Base-by-base conservation (phyloP, 2,329 filamentous ascomycete genomes). In the Epichloe scottii region DNA sequence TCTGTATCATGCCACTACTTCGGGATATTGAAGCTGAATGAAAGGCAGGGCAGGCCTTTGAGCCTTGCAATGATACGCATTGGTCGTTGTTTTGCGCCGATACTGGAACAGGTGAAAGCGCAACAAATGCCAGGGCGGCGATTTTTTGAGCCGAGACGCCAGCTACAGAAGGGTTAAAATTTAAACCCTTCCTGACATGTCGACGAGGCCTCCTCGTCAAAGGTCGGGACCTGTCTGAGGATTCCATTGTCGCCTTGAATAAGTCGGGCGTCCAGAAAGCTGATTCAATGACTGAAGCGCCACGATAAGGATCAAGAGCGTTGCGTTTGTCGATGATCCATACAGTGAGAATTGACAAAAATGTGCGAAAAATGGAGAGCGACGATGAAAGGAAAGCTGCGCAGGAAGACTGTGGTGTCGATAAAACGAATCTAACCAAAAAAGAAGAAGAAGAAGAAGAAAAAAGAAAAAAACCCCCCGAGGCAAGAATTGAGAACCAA, bases 31-130 rank as follows among this genome's bases (percentile, higher is more conserved):
- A 89, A 6, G 87, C 80, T 40, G 75, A 73, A 63, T 77, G 75
- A 65, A 89, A 94, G 3, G 87, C 85, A 45, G 83, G 74, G 67
- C 88, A 94, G 50, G 75, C 68, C 5, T 74, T 82, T 34, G 88
- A 91, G 54, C 77, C 81, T 51, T 77, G 68, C 37, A 94, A 75
- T 30, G 87, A 82, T 59, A 93, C 78, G 65, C 88, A 76, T 38
- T 62, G 56, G 15, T 50, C 53, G 14, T 54, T 55, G 30, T 53
- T 51, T 50, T 69, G 66, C 74, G 64, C 69, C 62, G 62, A 57
- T 37, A 63, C 63, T 40, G 68, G 54, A 30, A 53, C 51, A n/a
- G 63, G 60, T 12, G 61, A 54, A 14, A 57, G 46, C 23, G 61
- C 54, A 3, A 68, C 49, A 26, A 66, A 49, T 21, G 59, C 53